Base-by-base conservation (phyloP, 768 basidiomycete genomes). In the Omphalotus guepiniiformis region DNA sequence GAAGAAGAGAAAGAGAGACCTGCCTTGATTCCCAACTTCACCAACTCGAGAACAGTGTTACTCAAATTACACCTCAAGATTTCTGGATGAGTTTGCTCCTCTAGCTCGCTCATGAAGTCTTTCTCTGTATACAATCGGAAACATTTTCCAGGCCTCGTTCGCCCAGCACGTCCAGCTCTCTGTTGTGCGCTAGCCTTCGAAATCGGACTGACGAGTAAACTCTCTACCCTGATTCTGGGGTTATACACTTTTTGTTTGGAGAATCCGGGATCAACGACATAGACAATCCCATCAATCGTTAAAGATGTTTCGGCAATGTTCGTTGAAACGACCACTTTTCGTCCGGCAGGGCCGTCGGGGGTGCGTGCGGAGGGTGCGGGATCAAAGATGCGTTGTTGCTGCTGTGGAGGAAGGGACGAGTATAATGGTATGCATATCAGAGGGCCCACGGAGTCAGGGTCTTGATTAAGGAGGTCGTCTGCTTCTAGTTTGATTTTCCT, bases 261-360 rank as follows among this genome's bases (percentile, higher is more conserved):
- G 70, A 98, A 96, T 1, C 93, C 94, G 0, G 94, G 92, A 60
- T 97, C 95, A 38, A 97, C 93, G 48, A 97, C 95, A 58, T 98
- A 99, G n/a, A 99, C 94, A 58, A 99, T 97, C 18, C 95, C 95
- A 55, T 99, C 95, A 49, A 99, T 98, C 2, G 95, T 99, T 35
- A 98, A 69, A 2, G 93, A 95, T 2, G 95, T 98, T 67, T 99
- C 95, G 3, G 96, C 96, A 49, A 98, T 93, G 62, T 98, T 99
- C 23, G 95, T 99, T 7, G 93, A 91, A 1, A 99, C 74, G 26
- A 99, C 88, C 36, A 98, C 79, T 64, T 99, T 99, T 50, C 95
- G 80, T 0, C 95, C 95, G 0, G 87, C 84, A 0, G 92, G 85
- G 1, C 92, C 86, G 41, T 72, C 82, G 0, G 78, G 63, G 0